Evolutionary conservation across 2,329 filamentous ascomycete genomes (phyloP), one percentile per base, ranked within the genome.

Genomic region (Tolypocladium amazonense): DNA sequence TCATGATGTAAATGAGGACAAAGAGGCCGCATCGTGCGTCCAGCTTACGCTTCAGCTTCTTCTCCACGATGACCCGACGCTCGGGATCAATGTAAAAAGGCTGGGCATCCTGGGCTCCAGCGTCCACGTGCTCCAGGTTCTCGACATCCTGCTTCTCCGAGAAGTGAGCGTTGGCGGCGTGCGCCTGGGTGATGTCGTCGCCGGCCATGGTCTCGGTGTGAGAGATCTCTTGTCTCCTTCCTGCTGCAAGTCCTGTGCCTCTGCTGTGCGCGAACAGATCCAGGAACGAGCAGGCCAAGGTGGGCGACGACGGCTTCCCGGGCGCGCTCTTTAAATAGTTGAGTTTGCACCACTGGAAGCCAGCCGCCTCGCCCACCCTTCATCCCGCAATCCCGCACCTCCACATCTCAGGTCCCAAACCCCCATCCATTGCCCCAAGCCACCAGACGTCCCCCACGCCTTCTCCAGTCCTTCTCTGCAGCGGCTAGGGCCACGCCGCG

Each of bases 1-100:
- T 90, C 71, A 76, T 79, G 69, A 91, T 89, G 68, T 90, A 91
- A 75, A 91, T 88, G 64, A 90, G 70, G 56, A 91, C 83, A 60
- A 91, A 82, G 65, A 88, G 82, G 76, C 70, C 86, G 76, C 71
- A 91, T 61, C 88, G 80, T 25, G 80, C 66, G 68, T 92, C 89
- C 59, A 92, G 85, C 74, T 90, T 92, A 65, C 85, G 81, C 70
- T 85, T 81, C 66, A 92, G 74, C 41, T 77, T 79, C 70, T 81
- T 83, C 72, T 92, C 88, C n/a, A 87, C 80, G 18, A 69, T 68
- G 0, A 69, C 67, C 15, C 85, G 81, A 61, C 83, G 79, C 47
- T 79, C 81, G 0, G 77, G 73, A 60, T 76, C 74, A 59, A 71
- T 68, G 25, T 57, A 12, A 45, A 53, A 47, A 20, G 56, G 47